Evolutionary conservation across 139 green algal species (phyloP), one percentile per base, ranked within the genome.

Genomic region (Tetradesmus obliquus): DNA sequence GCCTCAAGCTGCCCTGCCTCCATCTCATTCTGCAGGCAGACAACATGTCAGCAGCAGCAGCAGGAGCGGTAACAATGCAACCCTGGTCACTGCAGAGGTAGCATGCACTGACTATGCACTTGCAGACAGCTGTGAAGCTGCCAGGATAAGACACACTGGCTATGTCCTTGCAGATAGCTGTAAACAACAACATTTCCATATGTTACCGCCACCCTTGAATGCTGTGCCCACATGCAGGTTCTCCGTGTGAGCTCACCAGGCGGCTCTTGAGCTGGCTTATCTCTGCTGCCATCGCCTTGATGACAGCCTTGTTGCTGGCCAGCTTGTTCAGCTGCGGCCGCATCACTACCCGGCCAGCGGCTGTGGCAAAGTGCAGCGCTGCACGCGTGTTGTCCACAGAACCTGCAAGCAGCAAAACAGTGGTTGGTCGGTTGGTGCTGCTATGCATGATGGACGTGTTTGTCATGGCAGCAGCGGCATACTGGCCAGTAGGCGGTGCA

Each of bases 341-440:
- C 93, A 96, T 95, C 32, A 86, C 69, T 51, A 79, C 19, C 95
- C 97, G 55, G 98, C 95, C 58, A 82, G 98, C 98, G n/a, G 97
- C 94, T 62, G 92, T 96, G 57, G 98, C 98, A 95, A 99, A 99
- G 86, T 97, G 95, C 93, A 99, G 92, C 8, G 95, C 92, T 19
- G 90, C 89, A 3, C 90, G 95, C 51, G 97, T 99, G 91, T 95
- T 97, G 83, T 98, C 94, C 54, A 93, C 83, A 8, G 91, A 94
- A 22, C 90, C 91, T 95, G 79, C 69, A 90, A 69, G 6, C 57
- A 88, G n/a, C 57, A 88, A 60, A 22, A 12, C 5, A 82, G n/a
- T 10, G 5, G 4, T 3, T 82, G 7, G 3, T 10, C 10, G 60
- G 60, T 13, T 13, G 60, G 10, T 72, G 13, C 13, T 72, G 60